A percentile compares a stretch with the other conserved stretches of the same genome.
Evolutionary conservation across 805 yeast genomes (phyloP).

Genomic region (Tetrapisispora pingtungensis): DNA sequence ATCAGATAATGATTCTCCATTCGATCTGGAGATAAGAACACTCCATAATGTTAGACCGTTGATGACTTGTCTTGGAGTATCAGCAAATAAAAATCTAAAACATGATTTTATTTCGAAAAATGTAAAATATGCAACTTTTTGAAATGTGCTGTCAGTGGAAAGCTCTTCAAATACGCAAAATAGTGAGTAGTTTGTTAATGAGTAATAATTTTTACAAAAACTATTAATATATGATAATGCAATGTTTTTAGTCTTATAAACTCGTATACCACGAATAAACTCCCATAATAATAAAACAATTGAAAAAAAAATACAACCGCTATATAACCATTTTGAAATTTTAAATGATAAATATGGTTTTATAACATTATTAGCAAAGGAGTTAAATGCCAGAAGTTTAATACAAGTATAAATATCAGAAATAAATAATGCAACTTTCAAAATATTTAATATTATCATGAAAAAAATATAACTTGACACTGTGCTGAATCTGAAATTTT

Average conservation of each 20-base stretch:
- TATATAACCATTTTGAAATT: conserved; percentile 60
- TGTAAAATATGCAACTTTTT: conserved; percentile 56
- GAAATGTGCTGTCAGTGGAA: conserved; percentile 53
- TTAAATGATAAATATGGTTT: conserved; percentile 40
- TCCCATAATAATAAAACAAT: conserved; percentile 49
- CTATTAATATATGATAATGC: conserved; percentile 60
- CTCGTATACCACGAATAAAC: conserved; percentile 45
- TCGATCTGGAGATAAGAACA: conserved; percentile 30
- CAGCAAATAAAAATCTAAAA: conserved; percentile 57
- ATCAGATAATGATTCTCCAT: conserved; percentile 23
- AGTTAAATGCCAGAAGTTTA: conserved; percentile 58
- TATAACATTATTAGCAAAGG: conserved; percentile 50
- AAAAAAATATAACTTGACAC: conserved; percentile 13
- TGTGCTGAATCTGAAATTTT: conserved; percentile 16
- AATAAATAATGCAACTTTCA: conserved; percentile 46
- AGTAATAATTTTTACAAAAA: conserved; percentile 49
- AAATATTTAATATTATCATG: conserved; percentile 30
- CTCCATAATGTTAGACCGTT: conserved; percentile 65
- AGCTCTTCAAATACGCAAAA: conserved; percentile 67
- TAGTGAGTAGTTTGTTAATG: conserved; percentile 48
- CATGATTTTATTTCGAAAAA: conserved; percentile 58
- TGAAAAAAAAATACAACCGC: conserved; percentile 71
- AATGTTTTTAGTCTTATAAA: conserved; percentile 52
- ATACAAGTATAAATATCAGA: conserved; percentile 75
- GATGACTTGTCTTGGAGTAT: conserved; percentile 78